Conservation (phyloP, 106 monocot species). For the Dendrobium huoshanense region DNA sequence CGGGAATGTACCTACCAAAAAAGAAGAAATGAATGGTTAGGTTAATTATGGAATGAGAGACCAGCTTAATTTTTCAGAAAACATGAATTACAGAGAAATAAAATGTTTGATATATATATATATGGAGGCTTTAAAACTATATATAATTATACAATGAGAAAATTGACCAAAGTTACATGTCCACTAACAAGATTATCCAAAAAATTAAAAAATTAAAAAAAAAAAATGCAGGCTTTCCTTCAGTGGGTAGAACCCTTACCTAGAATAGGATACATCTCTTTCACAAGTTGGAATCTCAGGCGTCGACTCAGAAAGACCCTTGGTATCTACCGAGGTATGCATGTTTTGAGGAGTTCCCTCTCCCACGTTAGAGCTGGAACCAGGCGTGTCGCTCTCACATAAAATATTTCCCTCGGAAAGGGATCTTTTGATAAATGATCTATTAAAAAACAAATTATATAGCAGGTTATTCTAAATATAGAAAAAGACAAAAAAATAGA, state of each 20-base stretch:
- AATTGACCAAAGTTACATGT: too few species aligned
- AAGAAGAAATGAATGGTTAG: neutral
- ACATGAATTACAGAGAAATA: too few species aligned
- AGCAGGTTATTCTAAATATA: neutral
- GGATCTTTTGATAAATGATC: conserved; percentile 80
- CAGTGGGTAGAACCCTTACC: conserved; percentile 22
- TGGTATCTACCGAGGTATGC: conserved; percentile 14
- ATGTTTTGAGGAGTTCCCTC: conserved; percentile 19
- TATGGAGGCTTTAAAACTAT: too few species aligned
- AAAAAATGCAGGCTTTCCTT: neutral
- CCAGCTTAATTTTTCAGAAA: neutral
- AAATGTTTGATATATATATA: too few species aligned
- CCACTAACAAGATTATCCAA: too few species aligned
- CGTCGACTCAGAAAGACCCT: conserved; percentile 48
- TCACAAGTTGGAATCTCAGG: conserved; percentile 58
- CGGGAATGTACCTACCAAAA: conserved; percentile 29
- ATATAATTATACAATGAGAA: too few species aligned
- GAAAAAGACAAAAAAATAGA: neutral
- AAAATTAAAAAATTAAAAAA: too few species aligned
- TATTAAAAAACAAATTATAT: conserved; percentile 20
- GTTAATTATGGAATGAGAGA: neutral
- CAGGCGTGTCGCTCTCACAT: conserved; percentile 27
- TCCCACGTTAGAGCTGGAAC: conserved; percentile 19
- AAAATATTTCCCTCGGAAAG: conserved; percentile 80
- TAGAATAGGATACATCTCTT: conserved; percentile 46